Percentiles rank a stretch among this genome's conserved stretches.
phyloP scores from a whole-genome alignment of 306 rosid genomes.

The Aeschynomene evenia region DNA sequence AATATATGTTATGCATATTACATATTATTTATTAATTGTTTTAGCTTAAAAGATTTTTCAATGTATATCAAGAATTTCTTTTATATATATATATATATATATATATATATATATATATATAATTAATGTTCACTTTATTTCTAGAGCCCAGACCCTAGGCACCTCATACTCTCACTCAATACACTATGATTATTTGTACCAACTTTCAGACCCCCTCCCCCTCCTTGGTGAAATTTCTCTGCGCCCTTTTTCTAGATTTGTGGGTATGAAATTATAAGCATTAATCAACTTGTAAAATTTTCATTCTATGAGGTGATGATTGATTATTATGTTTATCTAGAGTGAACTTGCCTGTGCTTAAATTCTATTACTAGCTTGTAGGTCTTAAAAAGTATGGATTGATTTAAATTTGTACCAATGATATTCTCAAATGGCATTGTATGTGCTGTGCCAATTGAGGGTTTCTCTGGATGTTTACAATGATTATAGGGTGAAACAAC shows the following conservation, averaged over 20 bases:
- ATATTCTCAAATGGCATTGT: constrained; percentile 2
- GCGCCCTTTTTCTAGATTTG: constrained; percentile 33
- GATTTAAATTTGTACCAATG: constrained; percentile 31
- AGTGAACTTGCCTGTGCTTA: constrained; percentile 51
- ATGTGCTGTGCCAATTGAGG: constrained; percentile 10
- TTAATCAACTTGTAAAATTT: constrained; percentile 36
- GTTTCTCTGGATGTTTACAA: constrained; percentile 29
- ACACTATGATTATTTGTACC: constrained; percentile 39
- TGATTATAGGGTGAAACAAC: constrained; percentile 32
- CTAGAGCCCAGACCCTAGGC: constrained; percentile 42
- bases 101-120: too few species aligned
- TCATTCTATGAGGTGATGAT: constrained; percentile 47
- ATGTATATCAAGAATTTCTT: too few species aligned
- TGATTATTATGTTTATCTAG: constrained; percentile 49
- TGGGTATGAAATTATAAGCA: constrained; percentile 25
- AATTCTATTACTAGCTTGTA: constrained; percentile 38
- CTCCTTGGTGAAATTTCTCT: constrained; percentile 27
- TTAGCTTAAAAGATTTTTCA: too few species aligned
- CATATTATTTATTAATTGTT: too few species aligned
- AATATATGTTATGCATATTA: too few species aligned
- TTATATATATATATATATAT: too few species aligned
- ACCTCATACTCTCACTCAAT: constrained; percentile 41
- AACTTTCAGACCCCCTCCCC: constrained; percentile 16
- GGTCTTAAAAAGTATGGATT: constrained; percentile 25
- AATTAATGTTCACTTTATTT: constrained; percentile 44